These are phyloP conservation scores for Teunomyces atbi DNA, from an alignment of 805 yeast genomes.

Conservation along the genomic window DNA sequence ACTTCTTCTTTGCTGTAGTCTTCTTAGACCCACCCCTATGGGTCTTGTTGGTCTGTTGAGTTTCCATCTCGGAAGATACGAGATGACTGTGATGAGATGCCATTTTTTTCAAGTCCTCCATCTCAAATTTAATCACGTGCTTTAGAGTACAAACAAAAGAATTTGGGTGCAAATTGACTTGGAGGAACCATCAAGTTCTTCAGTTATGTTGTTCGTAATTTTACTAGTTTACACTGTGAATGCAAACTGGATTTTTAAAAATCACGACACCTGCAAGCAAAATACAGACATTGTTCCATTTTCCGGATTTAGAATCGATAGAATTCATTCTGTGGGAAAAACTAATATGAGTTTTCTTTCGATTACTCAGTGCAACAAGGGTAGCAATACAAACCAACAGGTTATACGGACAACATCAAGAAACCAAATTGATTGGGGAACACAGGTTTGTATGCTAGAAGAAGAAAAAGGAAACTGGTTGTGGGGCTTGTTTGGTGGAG, in stretches of 20 bases:
- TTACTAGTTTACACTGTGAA: neutral
- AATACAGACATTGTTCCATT: constrained; percentile 34
- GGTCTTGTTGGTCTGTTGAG: constrained; percentile 69
- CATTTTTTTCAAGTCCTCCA: constrained; percentile 5
- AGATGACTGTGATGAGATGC: constrained; percentile 1
- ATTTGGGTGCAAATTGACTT: constrained; percentile 1
- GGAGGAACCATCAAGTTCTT: neutral
- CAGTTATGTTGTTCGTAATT: neutral
- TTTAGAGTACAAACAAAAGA: neutral
- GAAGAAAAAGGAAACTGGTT: neutral
- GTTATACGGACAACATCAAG: constrained; percentile 26
- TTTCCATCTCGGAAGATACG: constrained; percentile 14
- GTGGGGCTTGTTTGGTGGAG: neutral
- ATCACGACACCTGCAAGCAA: constrained; percentile 36
- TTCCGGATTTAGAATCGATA: constrained; percentile 55
- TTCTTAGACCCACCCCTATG: constrained; percentile 56
- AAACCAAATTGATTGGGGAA: constrained; percentile 47
- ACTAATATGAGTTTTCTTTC: constrained; percentile 44
- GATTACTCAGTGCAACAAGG: constrained; percentile 52
- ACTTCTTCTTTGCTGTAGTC: constrained; percentile 76
- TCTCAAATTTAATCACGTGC: constrained; percentile 1
- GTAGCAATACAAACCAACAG: constrained; percentile 45
- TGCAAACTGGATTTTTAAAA: constrained; percentile 19
- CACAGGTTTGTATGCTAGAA: constrained; percentile 44
- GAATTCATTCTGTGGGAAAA: constrained; percentile 45